Percentiles rank a stretch among this genome's conserved stretches.
Conservation (phyloP, 371 early-diverging fungal genomes). For the Furculomyces boomerangus region DNA sequence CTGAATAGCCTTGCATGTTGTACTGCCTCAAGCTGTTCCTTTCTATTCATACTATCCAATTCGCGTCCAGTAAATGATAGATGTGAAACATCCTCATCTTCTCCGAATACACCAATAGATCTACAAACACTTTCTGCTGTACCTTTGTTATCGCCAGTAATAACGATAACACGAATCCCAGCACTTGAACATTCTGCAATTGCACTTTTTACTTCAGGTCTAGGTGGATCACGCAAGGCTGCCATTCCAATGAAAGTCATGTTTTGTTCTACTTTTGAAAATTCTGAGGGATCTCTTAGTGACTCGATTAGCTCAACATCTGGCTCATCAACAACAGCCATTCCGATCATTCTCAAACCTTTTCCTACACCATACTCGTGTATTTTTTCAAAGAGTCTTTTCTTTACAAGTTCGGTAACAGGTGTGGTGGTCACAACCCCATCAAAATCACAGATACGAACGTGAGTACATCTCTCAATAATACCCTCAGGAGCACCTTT, state of each 20-base stretch:
- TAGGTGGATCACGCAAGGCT: constrained; percentile 94
- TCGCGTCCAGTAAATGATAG: constrained; percentile 85
- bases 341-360: constrained; percentile 71
- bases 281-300: constrained; percentile 18
- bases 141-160: constrained; percentile 94
- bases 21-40: constrained; percentile 54
- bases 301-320: constrained; percentile 13
- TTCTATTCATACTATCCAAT: constrained; percentile 59
- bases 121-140: constrained; percentile 92
- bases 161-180: constrained; percentile 94
- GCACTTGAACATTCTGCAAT: constrained; percentile 74
- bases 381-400: constrained; percentile 41
- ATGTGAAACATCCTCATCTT: constrained; percentile 41
- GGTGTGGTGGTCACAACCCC: constrained; percentile 27
- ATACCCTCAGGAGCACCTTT: constrained; percentile 93
- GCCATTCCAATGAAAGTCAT: constrained; percentile 86
- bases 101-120: constrained; percentile 75
- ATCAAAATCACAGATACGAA: constrained; percentile 25
- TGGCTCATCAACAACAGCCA: constrained; percentile 53
- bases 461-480: constrained; percentile 64
- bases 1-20: constrained; percentile 70
- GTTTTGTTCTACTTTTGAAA: constrained; percentile 46
- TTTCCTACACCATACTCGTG: constrained; percentile 55
- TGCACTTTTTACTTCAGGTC: constrained; percentile 74
- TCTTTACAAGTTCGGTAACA: constrained; percentile 46